Evolutionary conservation across 2,329 filamentous ascomycete species (phyloP).

Genomic region (Botrytis galanthina): DNA sequence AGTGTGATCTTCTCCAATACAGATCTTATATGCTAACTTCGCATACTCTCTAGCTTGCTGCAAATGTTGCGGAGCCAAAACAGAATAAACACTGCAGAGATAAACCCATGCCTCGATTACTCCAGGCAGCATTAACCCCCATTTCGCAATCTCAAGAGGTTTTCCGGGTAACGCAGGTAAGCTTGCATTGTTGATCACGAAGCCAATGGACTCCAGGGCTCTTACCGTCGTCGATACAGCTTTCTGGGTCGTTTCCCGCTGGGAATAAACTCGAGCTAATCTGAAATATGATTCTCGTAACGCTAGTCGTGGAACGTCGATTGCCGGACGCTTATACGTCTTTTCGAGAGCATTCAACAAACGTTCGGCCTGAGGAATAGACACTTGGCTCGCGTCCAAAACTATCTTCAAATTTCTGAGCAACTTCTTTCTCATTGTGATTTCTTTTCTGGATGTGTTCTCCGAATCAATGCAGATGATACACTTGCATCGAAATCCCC

Average conservation of each 20-base stretch:
- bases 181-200: constrained; percentile 20
- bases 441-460: not conserved
- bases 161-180: not conserved
- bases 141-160: constrained; percentile 21
- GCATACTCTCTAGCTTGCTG: constrained; percentile 8
- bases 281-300: constrained; percentile 22
- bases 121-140: constrained; percentile 21
- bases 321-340: constrained; percentile 14
- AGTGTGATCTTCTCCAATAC: constrained; percentile 24
- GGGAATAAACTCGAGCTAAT: constrained; percentile 17
- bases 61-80: constrained; percentile 15
- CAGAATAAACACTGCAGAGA: constrained; percentile 21
- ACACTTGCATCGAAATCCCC: constrained; percentile 25
- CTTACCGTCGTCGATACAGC: constrained; percentile 14
- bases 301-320: constrained; percentile 20
- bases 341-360: constrained; percentile 17
- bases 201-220: constrained; percentile 22
- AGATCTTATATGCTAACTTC: constrained; percentile 22
- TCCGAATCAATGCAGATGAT: constrained; percentile 22
- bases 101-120: constrained; percentile 17
- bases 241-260: not conserved
- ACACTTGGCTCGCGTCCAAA: constrained; percentile 14
- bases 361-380: constrained; percentile 18
- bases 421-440: constrained; percentile 17
- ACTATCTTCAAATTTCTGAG: constrained; percentile 17